Conservation (phyloP, 805 yeast species). For the Yueomyces sp. region DNA sequence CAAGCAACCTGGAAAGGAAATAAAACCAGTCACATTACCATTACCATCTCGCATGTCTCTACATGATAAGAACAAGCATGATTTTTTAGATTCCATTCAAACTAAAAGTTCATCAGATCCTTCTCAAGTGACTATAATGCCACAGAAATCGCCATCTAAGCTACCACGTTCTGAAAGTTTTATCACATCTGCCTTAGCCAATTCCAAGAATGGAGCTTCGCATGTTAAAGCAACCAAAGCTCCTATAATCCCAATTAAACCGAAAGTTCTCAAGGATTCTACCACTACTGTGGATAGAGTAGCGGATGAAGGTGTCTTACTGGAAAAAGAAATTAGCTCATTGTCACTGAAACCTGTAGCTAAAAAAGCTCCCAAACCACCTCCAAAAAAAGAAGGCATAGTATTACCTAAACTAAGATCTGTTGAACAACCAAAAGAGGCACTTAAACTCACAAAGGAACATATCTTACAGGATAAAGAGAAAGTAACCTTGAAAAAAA, state of each 20-base stretch:
- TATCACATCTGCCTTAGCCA: constrained; percentile 11
- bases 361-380: constrained; percentile 4
- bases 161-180: constrained; percentile 9
- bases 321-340: neutral
- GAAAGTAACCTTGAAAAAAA: constrained; percentile 3
- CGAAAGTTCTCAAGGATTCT: constrained; percentile 1
- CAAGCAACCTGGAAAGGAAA: neutral
- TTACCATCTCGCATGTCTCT: too few relatives aligned
- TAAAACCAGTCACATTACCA: constrained; percentile 4
- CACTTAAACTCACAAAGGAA: neutral
- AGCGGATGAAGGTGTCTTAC: neutral
- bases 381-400: constrained; percentile 3
- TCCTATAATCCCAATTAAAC: constrained; percentile 9
- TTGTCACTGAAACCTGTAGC: neutral
- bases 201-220: constrained; percentile 2
- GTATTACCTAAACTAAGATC: constrained; percentile 9
- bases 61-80: too few relatives aligned
- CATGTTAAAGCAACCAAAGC: constrained; percentile 1
- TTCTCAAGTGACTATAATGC: neutral
- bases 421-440: neutral
- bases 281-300: neutral
- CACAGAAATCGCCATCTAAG: neutral
- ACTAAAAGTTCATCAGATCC: constrained; percentile 2
- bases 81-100: constrained; percentile 13
- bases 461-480: neutral